A percentile compares a stretch with the other conserved stretches of the same genome.
These are phyloP conservation scores for Syncephalastrum sp. DNA, from an alignment of 371 early-diverging fungal species.

Conservation along the genomic window DNA sequence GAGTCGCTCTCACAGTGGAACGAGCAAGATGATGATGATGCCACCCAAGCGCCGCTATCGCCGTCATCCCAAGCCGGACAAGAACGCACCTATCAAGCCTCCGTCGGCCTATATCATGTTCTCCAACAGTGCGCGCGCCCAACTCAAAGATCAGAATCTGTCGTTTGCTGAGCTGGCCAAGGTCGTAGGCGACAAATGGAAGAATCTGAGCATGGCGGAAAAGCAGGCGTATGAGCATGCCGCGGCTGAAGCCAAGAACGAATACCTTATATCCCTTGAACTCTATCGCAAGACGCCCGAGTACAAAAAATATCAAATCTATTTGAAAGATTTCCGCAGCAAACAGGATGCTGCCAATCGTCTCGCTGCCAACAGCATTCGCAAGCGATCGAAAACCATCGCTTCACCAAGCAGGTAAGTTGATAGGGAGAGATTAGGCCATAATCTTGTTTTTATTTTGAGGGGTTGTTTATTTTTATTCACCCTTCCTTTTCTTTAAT, in stretches of 20 bases:
- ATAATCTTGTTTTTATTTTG: no score
- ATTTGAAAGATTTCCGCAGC: conserved; percentile 38
- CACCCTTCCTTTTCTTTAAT: background rate
- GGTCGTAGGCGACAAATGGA: conserved; percentile 53
- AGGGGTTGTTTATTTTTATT: background rate
- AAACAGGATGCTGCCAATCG: conserved; percentile 39
- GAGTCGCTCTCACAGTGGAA: conserved; percentile 5
- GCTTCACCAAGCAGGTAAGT: conserved; percentile 30
- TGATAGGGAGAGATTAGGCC: conserved; percentile 3
- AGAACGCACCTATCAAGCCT: conserved; percentile 54
- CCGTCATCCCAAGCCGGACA: conserved; percentile 55
- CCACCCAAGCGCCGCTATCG: conserved; percentile 39
- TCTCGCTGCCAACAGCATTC: conserved; percentile 14
- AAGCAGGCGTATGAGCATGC: conserved; percentile 38
- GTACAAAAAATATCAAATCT: conserved; percentile 45
- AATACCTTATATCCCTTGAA: conserved; percentile 31
- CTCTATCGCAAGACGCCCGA: conserved; percentile 38
- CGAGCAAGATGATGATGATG: conserved; percentile 2
- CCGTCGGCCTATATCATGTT: conserved; percentile 59
- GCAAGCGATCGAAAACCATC: conserved; percentile 22
- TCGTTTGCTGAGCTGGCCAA: conserved; percentile 53
- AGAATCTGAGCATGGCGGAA: conserved; percentile 22
- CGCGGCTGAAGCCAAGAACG: conserved; percentile 41
- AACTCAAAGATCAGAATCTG: conserved; percentile 38
- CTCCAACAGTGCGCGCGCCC: conserved; percentile 43